Base-by-base conservation (phyloP, 2,329 filamentous ascomycete genomes). In the Colletotrichum liriopes region DNA sequence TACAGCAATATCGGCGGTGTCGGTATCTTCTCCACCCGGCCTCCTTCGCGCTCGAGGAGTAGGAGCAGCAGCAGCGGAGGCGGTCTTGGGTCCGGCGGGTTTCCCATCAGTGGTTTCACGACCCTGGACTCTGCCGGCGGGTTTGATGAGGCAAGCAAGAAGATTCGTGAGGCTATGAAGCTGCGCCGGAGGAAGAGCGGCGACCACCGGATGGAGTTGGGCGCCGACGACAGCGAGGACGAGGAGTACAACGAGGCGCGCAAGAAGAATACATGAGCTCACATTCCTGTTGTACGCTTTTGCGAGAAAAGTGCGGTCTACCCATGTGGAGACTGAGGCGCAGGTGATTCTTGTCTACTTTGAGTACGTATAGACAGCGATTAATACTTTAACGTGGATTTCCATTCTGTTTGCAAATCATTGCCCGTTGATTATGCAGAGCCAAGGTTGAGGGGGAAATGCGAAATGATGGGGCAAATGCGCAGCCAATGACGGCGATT, bases 1-100 rank as follows among this genome's bases (percentile, higher is more conserved):
- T 98, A 98, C 84, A 92, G 92, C 82, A 96, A 98, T 81, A 93
- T 98, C 74, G 93, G 94, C 16, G 91, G 90, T 60, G 93, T 98
- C 75, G 94, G 93, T 73, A 92, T 99, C 83, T 99, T 98, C 84
- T 94, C 95, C 3, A 96, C 94, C 20, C 89, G 94, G 39, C 95
- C 95, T 5, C 89, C 93, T n/a, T 97, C 93, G 63, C 91, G 94
- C n/a, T 92, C 89, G 63, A 89, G 91, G 68, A 92, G 89, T 75
- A 88, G 93, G 35, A 93, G 91, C 77, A 90, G 92, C 80, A 94
- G 91, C 73, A 89, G 88, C 73, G 90, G 91, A 51, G 90, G 90
- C 35, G 87, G 89, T 0, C 86, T 91, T 67, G 89, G 91, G 4
- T 88, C 87, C 23, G 84, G 85, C 3, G 89, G 88, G 0, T 93